A percentile compares a stretch with the other conserved stretches of the same genome.
Conservation (phyloP, 225 moss, liverwort and hornwort genomes). For the Marchantia paleacea region DNA sequence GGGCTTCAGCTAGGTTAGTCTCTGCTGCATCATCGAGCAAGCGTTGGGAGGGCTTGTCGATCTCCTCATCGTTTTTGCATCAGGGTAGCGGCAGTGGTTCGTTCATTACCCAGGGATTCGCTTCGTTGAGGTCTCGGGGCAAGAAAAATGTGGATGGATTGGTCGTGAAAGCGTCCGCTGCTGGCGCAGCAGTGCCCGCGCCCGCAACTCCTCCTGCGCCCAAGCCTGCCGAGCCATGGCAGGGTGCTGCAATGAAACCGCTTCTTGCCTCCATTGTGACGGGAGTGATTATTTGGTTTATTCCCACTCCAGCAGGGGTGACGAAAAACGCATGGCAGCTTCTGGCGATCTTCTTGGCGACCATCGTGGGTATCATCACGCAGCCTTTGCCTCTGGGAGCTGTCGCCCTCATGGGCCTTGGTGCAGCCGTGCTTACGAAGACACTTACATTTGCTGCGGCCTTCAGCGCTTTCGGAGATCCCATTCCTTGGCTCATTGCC, state of each 20-base stretch:
- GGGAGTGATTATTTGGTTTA: conserved; percentile 70
- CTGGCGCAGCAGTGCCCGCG: conserved; percentile 34
- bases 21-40: not conserved
- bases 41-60: conserved; percentile 13
- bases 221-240: conserved; percentile 71
- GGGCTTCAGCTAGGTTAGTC: conserved; percentile 8
- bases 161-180: conserved; percentile 40
- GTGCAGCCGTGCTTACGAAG: conserved; percentile 83
- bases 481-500: conserved; percentile 98
- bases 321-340: conserved; percentile 94
- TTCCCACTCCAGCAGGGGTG: conserved; percentile 76
- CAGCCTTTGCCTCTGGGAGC: conserved; percentile 94
- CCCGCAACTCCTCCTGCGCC: conserved; percentile 39
- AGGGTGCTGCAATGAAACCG: conserved; percentile 81
- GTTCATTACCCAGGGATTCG: conserved; percentile 5
- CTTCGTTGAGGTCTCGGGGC: not conserved
- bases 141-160: conserved; percentile 8
- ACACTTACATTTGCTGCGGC: conserved; percentile 93
- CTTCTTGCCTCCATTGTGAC: conserved; percentile 71
- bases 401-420: conserved; percentile 86
- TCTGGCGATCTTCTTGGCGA: conserved; percentile 89
- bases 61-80: conserved; percentile 6
- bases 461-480: conserved; percentile 96
- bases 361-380: conserved; percentile 93
- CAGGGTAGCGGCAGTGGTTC: not conserved